These are phyloP conservation scores for Pseudogymnoascus destructans DNA, from an alignment of 2,329 filamentous ascomycete genomes.

Conservation along the genomic window DNA sequence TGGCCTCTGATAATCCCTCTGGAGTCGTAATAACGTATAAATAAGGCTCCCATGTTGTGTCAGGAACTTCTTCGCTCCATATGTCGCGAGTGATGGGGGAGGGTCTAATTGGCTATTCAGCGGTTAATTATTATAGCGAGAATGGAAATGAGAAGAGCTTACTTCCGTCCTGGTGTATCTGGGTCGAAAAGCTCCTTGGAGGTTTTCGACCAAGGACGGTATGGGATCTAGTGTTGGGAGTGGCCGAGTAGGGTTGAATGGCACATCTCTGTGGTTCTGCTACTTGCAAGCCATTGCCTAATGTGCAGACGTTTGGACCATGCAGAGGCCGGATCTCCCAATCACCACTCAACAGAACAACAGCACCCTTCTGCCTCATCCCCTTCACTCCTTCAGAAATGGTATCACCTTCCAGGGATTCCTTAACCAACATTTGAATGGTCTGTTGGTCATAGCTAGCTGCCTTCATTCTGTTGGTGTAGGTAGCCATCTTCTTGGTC, in stretches of 20 bases:
- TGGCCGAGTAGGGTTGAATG: background rate
- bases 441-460: too few relatives aligned
- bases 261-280: background rate
- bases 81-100: background rate
- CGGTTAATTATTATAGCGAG: background rate
- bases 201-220: background rate
- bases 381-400: too few relatives aligned
- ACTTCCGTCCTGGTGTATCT: background rate
- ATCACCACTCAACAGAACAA: too few relatives aligned
- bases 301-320: background rate
- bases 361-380: too few relatives aligned
- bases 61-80: background rate
- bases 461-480: too few relatives aligned
- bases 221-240: background rate
- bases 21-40: background rate
- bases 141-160: background rate
- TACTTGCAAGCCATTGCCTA: background rate
- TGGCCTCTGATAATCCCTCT: background rate
- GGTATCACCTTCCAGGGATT: too few relatives aligned
- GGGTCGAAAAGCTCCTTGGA: background rate
- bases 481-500: too few relatives aligned
- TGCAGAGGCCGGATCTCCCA: background rate
- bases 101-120: background rate
- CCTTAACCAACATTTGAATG: too few relatives aligned
- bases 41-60: background rate